Base-by-base conservation (phyloP, 2,329 filamentous ascomycete species). In the Waltergamsia citrina region DNA sequence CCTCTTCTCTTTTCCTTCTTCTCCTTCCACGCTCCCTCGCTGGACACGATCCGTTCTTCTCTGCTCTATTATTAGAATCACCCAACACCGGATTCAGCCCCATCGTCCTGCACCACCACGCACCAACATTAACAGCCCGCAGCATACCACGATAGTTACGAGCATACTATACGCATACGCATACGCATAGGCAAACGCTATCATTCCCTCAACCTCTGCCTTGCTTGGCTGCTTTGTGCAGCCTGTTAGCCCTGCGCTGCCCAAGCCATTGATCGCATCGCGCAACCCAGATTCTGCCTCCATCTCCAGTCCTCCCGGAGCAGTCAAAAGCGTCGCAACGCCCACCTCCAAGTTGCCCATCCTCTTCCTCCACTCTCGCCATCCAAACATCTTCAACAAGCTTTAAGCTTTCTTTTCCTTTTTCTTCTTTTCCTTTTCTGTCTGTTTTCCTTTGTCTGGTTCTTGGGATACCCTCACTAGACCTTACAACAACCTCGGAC, bases 31-130 rank as follows among this genome's bases (percentile, higher is more conserved):
- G 41, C 41, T 32, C 31, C 22, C 16, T 27, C 25, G 38, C 50
- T 57, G 55, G 61, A 59, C 61, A 63, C 56, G 54, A 62, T 60
- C 54, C 26, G 17, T 14, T 16, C 27, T 28, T 32, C 21, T 30
- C 26, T 49, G 47, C 43, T 62, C 64, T 68, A 67, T 66, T 63
- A 64, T 67, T 68, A 67, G 64, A 59, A 67, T 50, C 62, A 60
- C 54, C 57, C 56, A 60, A 48, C 59, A 55, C 59, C 60, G 63
- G 60, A 61, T 65, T 60, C 62, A 65, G 61, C 64, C 63, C 62
- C 63, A 63, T 50, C 42, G 43, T 45, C 41, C 50, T 51, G 48
- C 49, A 44, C 43, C 38, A 41, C 41, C 40, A 36, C 33, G 31
- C 40, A 30, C 38, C 29, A 33, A 29, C 36, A 16, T 19, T 34